phyloP scores from a whole-genome alignment of 331 rosid species.

The Telfairia occidentalis region DNA sequence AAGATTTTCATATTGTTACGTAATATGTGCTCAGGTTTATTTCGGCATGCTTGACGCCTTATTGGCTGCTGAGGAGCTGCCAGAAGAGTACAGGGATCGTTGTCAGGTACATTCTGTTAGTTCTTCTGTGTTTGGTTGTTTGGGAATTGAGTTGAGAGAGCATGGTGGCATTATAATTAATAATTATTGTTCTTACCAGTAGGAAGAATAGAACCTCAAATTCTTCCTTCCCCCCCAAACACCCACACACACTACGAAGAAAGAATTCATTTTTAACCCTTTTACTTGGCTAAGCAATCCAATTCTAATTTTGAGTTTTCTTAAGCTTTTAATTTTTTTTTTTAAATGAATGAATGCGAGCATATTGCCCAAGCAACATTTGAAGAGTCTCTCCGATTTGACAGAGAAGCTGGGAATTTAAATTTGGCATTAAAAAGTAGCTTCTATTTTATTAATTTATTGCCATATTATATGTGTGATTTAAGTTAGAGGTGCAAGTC shows the following conservation, averaged over 20 bases:
- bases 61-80: conserved; percentile 92
- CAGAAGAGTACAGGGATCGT: conserved; percentile 82
- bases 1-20: conserved; percentile 17
- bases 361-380: no score
- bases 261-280: neutral
- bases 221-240: neutral
- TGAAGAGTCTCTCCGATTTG: no score
- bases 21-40: conserved; percentile 48
- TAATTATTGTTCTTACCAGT: neutral
- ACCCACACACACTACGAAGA: neutral
- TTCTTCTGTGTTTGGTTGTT: neutral
- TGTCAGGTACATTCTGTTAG: conserved; percentile 42
- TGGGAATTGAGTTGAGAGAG: neutral
- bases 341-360: no score
- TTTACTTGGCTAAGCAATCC: neutral
- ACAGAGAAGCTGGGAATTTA: neutral
- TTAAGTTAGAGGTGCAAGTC: neutral
- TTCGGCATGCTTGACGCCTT: conserved; percentile 99
- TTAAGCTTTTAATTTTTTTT: no score
- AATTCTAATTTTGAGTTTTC: neutral
- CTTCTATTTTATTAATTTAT: neutral
- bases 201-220: neutral
- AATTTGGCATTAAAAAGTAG: neutral
- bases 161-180: neutral
- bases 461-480: no score